Evolutionary conservation across 2,329 filamentous ascomycete species (phyloP).

Genomic region (Orbilia oligospora): DNA sequence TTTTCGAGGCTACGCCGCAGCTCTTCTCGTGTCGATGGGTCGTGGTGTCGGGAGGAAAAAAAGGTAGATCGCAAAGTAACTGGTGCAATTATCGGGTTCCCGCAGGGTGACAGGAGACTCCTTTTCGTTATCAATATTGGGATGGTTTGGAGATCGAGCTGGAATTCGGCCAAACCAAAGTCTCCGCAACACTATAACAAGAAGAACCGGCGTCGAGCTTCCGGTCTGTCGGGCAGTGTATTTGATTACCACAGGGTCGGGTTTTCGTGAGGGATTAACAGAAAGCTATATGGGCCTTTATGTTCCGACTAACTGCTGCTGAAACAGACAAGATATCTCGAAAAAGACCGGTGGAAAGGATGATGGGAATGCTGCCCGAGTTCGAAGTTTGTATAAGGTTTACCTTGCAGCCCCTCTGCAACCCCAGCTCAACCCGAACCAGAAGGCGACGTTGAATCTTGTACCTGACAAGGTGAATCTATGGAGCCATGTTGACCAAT

Average conservation of each 20-base stretch:
- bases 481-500: slow-evolving; percentile 55
- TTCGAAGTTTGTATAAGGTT: slow-evolving; percentile 51
- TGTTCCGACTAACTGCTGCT: slow-evolving; percentile 22
- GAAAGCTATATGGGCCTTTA: slow-evolving; percentile 13
- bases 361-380: not conserved
- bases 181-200: slow-evolving; percentile 37
- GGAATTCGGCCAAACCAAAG: slow-evolving; percentile 50
- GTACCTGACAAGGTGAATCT: slow-evolving; percentile 49
- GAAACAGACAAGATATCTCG: slow-evolving; percentile 46
- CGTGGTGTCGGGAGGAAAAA: not conserved
- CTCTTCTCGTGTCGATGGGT: not conserved
- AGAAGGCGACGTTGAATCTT: slow-evolving; percentile 49
- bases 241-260: slow-evolving; percentile 26
- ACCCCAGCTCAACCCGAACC: slow-evolving; percentile 51
- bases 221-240: slow-evolving; percentile 26
- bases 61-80: not conserved
- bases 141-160: slow-evolving; percentile 12
- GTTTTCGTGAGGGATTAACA: slow-evolving; percentile 52
- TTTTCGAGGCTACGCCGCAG: not conserved
- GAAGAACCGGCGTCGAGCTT: slow-evolving; percentile 3
- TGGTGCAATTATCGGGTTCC: slow-evolving; percentile 9
- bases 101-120: slow-evolving; percentile 4
- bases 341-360: slow-evolving; percentile 4
- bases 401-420: slow-evolving; percentile 31
- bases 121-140: slow-evolving; percentile 26